Evolutionary conservation across 2,329 filamentous ascomycete genomes (phyloP), one percentile per base, ranked within the genome.

Genomic region (Pseudocercospora macadamiae): DNA sequence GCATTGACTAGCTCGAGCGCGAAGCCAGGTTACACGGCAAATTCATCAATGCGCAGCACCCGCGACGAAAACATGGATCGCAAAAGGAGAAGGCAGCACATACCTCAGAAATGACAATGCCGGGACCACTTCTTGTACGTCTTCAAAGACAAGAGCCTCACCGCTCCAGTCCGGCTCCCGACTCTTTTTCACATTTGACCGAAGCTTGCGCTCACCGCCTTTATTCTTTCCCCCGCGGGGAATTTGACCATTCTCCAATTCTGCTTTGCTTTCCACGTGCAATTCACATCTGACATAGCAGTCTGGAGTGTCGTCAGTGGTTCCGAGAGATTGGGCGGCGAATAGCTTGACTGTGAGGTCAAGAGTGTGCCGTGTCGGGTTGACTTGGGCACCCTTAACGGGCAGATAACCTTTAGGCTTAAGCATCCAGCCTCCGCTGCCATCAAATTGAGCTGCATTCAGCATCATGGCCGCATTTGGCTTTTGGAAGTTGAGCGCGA

Each of bases 401-500:
- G 73, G 76, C 48, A 86, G 87, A 73, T 92, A 95, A 14, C 88
- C 88, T 28, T 82, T 73, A 0, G 93, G 92, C 75, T 97, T 97
- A 61, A 95, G 80, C 2, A 93, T 86, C 90, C 91, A 97, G 37
- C 93, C 93, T 39, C 84, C 79, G 51, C 90, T 89, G 8, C 86
- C 89, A 1, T 86, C 83, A 74, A 96, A 96, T 91, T 96, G 95
- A 66, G 86, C 93, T 70, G 95, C 88, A 71, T 97, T 97, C 12
- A 96, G 83, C 93, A 97, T 97, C 88, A 96, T 96, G 28, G 91
- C 92, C 66, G 91, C 89, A 69, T 97, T 92, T 74, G 89, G 87
- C 61, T 87, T 88, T 75, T 97, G 93, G 91, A 93, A 97, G 76
- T 97, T 97, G 61, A 97, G 79, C 0, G 93, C 93, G 1, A 96